Conservation (phyloP, 805 yeast species). For the Candida xyloterini region DNA sequence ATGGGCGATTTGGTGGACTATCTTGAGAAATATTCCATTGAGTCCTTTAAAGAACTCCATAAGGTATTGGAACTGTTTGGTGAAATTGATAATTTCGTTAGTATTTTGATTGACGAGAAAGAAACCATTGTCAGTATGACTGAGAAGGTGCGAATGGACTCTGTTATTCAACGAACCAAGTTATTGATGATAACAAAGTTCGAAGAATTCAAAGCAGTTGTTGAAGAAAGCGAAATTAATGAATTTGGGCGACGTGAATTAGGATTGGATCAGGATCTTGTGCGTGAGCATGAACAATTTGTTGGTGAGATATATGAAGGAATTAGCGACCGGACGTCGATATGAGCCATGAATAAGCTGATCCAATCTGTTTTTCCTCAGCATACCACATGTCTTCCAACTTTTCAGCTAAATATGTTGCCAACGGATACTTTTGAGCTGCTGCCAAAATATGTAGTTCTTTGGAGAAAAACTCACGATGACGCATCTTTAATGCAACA, state of each 20-base stretch:
- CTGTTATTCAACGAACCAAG: conserved; percentile 32
- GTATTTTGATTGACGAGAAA: conserved; percentile 29
- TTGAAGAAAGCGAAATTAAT: conserved; percentile 5
- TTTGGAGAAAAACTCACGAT: conserved; percentile 28
- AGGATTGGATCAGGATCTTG: conserved; percentile 4
- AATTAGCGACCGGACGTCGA: conserved; percentile 33
- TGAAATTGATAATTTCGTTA: conserved; percentile 31
- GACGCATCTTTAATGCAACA: conserved; percentile 22
- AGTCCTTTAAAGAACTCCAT: conserved; percentile 24
- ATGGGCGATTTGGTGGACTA: conserved; percentile 69
- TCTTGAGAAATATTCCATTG: conserved; percentile 38
- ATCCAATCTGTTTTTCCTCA: conserved; percentile 18
- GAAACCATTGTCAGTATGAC: conserved; percentile 27
- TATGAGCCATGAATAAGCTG: conserved; percentile 16
- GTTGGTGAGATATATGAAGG: conserved; percentile 38
- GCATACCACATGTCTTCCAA: conserved; percentile 31
- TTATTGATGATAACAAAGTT: conserved; percentile 27
- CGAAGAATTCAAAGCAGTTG: conserved; percentile 25
- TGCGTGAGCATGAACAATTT: conserved; percentile 23
- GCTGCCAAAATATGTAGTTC: conserved; percentile 22
- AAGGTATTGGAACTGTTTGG: conserved; percentile 22
- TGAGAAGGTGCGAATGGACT: conserved; percentile 34
- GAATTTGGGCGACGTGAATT: conserved; percentile 9
- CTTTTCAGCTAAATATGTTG: conserved; percentile 17
- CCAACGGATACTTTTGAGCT: conserved; percentile 12